Evolutionary conservation across 169 alveolate genomes (phyloP).

Genomic region (Perkinsus chesapeaki): DNA sequence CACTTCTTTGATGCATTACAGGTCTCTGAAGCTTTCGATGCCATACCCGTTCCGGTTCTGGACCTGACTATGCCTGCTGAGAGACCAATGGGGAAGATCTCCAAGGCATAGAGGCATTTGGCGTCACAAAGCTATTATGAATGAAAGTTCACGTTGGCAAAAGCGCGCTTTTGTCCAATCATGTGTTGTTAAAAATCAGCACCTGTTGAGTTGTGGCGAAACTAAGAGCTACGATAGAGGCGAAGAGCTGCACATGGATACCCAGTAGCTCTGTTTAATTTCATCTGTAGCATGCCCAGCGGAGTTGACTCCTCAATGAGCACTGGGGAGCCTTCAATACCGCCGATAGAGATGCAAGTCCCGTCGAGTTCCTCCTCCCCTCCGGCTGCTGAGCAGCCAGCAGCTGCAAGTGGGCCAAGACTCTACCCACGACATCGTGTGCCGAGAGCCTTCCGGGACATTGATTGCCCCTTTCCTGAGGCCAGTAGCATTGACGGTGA

Average conservation of each 20-base stretch:
- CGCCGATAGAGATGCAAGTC: not conserved
- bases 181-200: not conserved
- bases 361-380: not conserved
- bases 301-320: not conserved
- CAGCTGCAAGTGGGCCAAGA: not conserved
- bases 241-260: too few relatives aligned
- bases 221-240: too few relatives aligned
- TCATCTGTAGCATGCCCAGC: not conserved
- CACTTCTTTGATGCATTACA: not conserved
- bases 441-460: not conserved
- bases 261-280: not conserved
- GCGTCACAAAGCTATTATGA: not conserved
- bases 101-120: not conserved
- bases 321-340: not conserved
- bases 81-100: not conserved
- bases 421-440: not conserved
- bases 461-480: not conserved
- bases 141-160: not conserved
- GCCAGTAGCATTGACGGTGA: not conserved
- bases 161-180: not conserved
- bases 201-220: not conserved
- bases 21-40: not conserved
- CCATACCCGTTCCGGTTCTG: not conserved
- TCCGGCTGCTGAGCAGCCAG: not conserved
- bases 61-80: not conserved